These are phyloP conservation scores for Lotmaria passim DNA, from an alignment of 208 protist species.

Conservation along the genomic window DNA sequence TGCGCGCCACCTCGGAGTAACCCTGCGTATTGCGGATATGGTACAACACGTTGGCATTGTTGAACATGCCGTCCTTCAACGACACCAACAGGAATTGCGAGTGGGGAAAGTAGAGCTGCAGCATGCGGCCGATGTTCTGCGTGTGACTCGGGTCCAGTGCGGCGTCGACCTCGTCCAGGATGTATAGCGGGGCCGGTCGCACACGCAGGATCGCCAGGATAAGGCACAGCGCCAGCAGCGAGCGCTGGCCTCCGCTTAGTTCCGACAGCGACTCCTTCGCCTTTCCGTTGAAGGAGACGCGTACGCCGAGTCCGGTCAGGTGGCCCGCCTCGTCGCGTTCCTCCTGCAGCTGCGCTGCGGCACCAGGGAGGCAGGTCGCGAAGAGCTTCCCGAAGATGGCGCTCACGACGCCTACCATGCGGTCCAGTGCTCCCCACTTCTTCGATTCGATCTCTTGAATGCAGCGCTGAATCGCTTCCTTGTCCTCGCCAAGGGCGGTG, in stretches of 20 bases:
- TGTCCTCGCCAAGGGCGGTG: constrained; percentile 93
- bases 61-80: constrained; percentile 99
- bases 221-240: constrained; percentile 99
- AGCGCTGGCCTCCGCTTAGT: constrained; percentile 99
- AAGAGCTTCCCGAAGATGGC: constrained; percentile 98
- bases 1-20: constrained; percentile 83
- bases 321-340: constrained; percentile 78
- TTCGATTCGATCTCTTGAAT: constrained; percentile 98
- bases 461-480: constrained; percentile 94
- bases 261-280: constrained; percentile 98
- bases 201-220: constrained; percentile 98
- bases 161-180: constrained; percentile 99
- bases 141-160: constrained; percentile 99
- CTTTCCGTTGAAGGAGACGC: constrained; percentile 97
- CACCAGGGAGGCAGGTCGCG: constrained; percentile 95
- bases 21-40: constrained; percentile 95
- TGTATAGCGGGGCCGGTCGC: constrained; percentile 99
- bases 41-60: constrained; percentile 99
- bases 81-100: constrained; percentile 99
- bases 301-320: constrained; percentile 94
- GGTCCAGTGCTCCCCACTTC: constrained; percentile 97
- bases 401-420: constrained; percentile 96
- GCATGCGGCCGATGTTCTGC: constrained; percentile 98
- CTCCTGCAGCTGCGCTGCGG: constrained; percentile 90
- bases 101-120: constrained; percentile 96